phyloP scores from a whole-genome alignment of 225 moss, liverwort and hornwort species.

The Bryoerythrophyllum caledonicum region DNA sequence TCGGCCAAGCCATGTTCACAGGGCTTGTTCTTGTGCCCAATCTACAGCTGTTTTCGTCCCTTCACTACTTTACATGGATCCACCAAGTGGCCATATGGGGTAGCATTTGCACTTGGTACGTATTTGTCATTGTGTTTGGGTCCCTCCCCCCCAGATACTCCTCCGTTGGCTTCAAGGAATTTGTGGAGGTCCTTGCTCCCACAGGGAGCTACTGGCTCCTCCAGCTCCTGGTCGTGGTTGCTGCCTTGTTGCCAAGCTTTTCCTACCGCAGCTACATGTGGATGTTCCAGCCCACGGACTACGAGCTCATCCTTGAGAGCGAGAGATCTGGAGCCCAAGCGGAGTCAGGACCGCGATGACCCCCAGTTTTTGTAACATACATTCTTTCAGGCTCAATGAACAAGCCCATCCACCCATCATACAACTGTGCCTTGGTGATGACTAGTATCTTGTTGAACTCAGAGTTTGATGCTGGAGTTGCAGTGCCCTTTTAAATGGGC shows the following conservation, averaged over 20 bases:
- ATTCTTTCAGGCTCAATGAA: conserved; percentile 10
- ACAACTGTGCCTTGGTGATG: conserved; percentile 8
- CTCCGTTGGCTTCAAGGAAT: conserved; percentile 55
- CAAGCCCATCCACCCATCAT: conserved; percentile 12
- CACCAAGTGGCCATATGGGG: conserved; percentile 75
- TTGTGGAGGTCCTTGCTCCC: conserved; percentile 72
- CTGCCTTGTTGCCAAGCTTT: conserved; percentile 58
- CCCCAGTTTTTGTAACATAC: conserved; percentile 30
- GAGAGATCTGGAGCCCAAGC: conserved; percentile 7
- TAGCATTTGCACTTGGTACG: conserved; percentile 69
- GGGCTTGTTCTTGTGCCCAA: conserved; percentile 77
- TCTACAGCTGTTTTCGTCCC: conserved; percentile 56
- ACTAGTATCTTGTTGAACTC: background rate
- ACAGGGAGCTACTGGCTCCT: conserved; percentile 75
- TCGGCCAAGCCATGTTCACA: conserved; percentile 72
- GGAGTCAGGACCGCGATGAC: conserved; percentile 1
- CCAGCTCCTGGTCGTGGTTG: conserved; percentile 69
- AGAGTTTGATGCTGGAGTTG: background rate
- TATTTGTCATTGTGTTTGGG: conserved; percentile 76
- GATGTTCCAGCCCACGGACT: conserved; percentile 50
- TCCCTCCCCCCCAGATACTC: conserved; percentile 45
- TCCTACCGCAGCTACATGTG: conserved; percentile 43
- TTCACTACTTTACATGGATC: conserved; percentile 86
- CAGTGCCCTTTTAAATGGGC: background rate
- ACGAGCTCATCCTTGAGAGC: conserved; percentile 53